A percentile compares a stretch with the other conserved stretches of the same genome.
Evolutionary conservation across 2,329 filamentous ascomycete genomes (phyloP).

Genomic region (Penicillium sp.): DNA sequence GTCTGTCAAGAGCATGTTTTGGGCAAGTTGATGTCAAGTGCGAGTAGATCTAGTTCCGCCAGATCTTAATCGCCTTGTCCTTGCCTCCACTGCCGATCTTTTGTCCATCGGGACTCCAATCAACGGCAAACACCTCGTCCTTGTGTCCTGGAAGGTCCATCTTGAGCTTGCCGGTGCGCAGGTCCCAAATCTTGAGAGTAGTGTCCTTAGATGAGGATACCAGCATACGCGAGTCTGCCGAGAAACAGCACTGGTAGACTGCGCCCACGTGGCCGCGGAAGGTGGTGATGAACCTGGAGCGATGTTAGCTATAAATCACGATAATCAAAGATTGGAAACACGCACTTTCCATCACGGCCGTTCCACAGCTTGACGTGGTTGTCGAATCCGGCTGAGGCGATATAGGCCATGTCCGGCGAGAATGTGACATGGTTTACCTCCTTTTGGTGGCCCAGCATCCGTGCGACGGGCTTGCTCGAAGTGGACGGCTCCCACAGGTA

Average conservation of each 20-base stretch:
- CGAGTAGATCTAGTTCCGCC: conserved; percentile 53
- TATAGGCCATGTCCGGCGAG: conserved; percentile 80
- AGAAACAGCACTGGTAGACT: conserved; percentile 91
- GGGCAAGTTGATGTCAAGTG: conserved; percentile 1
- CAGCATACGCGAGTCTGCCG: conserved; percentile 82
- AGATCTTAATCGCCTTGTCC: conserved; percentile 72
- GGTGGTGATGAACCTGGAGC: conserved; percentile 72
- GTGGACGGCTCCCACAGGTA: conserved; percentile 85
- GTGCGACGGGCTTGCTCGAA: conserved; percentile 78
- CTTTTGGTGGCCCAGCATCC: conserved; percentile 91
- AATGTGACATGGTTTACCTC: conserved; percentile 95
- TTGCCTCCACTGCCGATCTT: conserved; percentile 88
- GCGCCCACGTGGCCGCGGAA: conserved; percentile 85
- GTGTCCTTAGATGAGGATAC: conserved; percentile 89
- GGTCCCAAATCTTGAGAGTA: conserved; percentile 92
- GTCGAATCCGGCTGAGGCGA: conserved; percentile 88
- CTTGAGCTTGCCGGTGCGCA: conserved; percentile 76
- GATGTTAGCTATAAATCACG: conserved; percentile 13
- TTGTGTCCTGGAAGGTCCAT: conserved; percentile 84
- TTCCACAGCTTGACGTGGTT: conserved; percentile 95
- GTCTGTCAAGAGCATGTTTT: not conserved
- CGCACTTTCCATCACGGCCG: conserved; percentile 62
- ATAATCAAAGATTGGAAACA: conserved; percentile 3
- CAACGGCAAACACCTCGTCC: conserved; percentile 90
- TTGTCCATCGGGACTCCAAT: conserved; percentile 90